A percentile compares a stretch with the other conserved stretches of the same genome.
These are phyloP conservation scores for Aspergillus ellipticus DNA, from an alignment of 495 filamentous ascomycete species.

Conservation along the genomic window DNA sequence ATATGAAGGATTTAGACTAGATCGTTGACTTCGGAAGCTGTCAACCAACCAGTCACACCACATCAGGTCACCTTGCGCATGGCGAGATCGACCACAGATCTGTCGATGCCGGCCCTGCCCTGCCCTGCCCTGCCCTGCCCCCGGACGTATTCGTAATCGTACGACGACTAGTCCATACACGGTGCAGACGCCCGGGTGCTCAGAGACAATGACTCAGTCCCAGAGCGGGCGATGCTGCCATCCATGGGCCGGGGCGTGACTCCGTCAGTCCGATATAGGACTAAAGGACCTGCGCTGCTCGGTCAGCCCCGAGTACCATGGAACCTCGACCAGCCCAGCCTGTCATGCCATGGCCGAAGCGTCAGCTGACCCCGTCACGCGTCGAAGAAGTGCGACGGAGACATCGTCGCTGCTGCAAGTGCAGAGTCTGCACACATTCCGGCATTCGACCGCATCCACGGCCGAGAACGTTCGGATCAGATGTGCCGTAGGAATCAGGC, in stretches of 20 bases:
- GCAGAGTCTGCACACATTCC: background rate
- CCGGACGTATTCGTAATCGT: conserved; percentile 1
- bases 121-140: too few relatives aligned
- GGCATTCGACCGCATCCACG: background rate
- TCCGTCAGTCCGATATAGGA: background rate
- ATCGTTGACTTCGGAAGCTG: background rate
- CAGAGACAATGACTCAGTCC: background rate
- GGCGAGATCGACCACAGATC: background rate
- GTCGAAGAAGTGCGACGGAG: background rate
- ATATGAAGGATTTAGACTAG: background rate
- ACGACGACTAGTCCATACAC: background rate
- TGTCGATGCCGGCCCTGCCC: too few relatives aligned
- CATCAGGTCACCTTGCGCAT: background rate
- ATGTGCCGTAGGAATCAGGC: conserved; percentile 1
- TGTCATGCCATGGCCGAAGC: background rate
- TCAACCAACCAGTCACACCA: background rate
- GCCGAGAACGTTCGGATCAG: conserved; percentile 3
- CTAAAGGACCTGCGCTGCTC: background rate
- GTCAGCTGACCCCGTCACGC: conserved; percentile 3
- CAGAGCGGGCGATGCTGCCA: background rate
- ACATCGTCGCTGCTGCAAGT: background rate
- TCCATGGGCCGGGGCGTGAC: background rate
- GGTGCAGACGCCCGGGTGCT: background rate
- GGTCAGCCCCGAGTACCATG: background rate
- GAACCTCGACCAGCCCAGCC: background rate